Percentiles rank a stretch among this genome's conserved stretches.
Evolutionary conservation across 2,329 filamentous ascomycete species (phyloP).

Genomic region (Westerdykella aurantiaca): DNA sequence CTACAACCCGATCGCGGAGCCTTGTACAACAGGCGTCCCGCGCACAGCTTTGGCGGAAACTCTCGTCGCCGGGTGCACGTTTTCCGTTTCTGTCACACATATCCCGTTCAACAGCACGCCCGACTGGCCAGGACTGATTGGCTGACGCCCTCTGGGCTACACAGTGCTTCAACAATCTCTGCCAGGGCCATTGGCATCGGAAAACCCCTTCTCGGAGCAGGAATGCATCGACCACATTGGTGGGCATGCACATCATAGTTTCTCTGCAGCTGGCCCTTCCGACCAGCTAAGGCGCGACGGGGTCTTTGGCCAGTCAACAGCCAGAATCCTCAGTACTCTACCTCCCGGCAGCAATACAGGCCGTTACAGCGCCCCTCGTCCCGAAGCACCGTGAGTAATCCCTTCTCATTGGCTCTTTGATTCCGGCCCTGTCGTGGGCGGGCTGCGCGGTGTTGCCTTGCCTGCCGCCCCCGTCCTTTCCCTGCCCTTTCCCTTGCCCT

Average conservation of each 20-base stretch:
- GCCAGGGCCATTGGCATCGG: slow-evolving; percentile 33
- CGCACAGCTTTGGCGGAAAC: slow-evolving; percentile 20
- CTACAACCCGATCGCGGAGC: slow-evolving; percentile 32
- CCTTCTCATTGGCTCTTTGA: slow-evolving; percentile 36
- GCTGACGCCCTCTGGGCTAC: slow-evolving; percentile 37
- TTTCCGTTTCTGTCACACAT: slow-evolving; percentile 35
- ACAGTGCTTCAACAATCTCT: slow-evolving; percentile 42
- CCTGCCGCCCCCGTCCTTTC: slow-evolving; percentile 25
- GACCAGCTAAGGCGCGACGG: slow-evolving; percentile 49
- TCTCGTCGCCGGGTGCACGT: slow-evolving; percentile 29
- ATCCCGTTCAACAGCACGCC: slow-evolving; percentile 27
- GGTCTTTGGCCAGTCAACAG: slow-evolving; percentile 42
- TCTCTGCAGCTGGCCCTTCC: slow-evolving; percentile 40
- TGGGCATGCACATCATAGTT: slow-evolving; percentile 42
- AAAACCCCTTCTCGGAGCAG: slow-evolving; percentile 42
- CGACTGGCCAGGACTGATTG: slow-evolving; percentile 28
- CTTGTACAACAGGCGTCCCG: slow-evolving; percentile 31
- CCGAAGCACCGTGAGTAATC: slow-evolving; percentile 52
- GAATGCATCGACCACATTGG: slow-evolving; percentile 44
- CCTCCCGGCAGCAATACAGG: slow-evolving; percentile 42
- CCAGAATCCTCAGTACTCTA: slow-evolving; percentile 40
- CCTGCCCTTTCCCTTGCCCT: slow-evolving; percentile 8
- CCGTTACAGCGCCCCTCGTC: slow-evolving; percentile 49
- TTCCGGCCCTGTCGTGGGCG: slow-evolving; percentile 30
- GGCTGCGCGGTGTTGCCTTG: slow-evolving; percentile 35